phyloP scores from a whole-genome alignment of 192 early-diverging fungal species.

The Podochytrium sp. region DNA sequence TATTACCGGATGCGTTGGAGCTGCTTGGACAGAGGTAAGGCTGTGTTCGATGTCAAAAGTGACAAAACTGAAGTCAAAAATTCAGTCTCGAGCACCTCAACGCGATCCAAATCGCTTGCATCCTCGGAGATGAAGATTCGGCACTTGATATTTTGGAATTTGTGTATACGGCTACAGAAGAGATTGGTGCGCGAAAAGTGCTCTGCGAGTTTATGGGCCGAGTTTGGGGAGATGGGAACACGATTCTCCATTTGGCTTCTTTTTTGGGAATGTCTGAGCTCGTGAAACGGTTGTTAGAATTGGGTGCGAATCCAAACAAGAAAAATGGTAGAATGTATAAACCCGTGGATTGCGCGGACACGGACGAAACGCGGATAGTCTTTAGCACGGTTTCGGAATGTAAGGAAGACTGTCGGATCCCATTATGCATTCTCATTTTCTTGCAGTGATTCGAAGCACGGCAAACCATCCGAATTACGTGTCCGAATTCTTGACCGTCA shows the following conservation, averaged over 20 bases:
- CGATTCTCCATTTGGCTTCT: conserved; percentile 63
- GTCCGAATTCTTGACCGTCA: neutral
- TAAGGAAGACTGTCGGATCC: neutral
- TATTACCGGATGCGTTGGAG: conserved; percentile 62
- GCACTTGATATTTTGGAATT: conserved; percentile 66
- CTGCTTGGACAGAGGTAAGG: conserved; percentile 56
- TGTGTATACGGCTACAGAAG: conserved; percentile 56
- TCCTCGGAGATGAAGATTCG: conserved; percentile 68
- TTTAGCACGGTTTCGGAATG: conserved; percentile 48
- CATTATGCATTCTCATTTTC: neutral
- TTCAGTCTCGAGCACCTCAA: conserved; percentile 57
- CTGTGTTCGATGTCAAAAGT: neutral
- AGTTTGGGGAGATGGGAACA: conserved; percentile 72
- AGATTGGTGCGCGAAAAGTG: conserved; percentile 64
- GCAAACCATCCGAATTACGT: conserved; percentile 14
- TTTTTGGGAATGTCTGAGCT: conserved; percentile 70
- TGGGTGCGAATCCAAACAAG: conserved; percentile 53
- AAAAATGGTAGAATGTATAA: conserved; percentile 64
- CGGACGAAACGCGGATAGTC: conserved; percentile 54
- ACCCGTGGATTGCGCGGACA: conserved; percentile 72
- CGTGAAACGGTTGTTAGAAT: conserved; percentile 58
- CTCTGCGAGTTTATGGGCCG: conserved; percentile 72
- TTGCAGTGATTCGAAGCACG: neutral
- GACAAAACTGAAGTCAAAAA: neutral
- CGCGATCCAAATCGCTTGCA: conserved; percentile 66